phyloP scores from a whole-genome alignment of 2,329 filamentous ascomycete species.

The Penicillium nordicum region DNA sequence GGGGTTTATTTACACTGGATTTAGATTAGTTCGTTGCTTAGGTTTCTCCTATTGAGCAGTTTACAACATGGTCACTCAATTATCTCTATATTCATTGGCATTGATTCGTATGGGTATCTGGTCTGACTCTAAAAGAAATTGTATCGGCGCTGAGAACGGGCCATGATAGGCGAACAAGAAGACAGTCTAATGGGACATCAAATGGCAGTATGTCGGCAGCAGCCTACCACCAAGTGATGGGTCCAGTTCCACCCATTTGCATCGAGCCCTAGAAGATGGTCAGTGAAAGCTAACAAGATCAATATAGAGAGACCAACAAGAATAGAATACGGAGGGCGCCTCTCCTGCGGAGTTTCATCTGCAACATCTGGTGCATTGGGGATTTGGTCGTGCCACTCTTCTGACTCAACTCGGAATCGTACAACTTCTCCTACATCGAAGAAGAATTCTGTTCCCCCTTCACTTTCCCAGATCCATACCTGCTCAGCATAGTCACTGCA shows the following conservation, averaged over 20 bases:
- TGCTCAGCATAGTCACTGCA: conserved; percentile 68
- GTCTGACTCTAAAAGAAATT: conserved; percentile 17
- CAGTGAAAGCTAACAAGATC: conserved; percentile 4
- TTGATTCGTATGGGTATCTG: conserved; percentile 24
- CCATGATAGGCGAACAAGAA: neutral
- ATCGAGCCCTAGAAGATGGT: conserved; percentile 41
- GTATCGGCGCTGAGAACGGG: neutral
- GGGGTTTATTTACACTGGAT: neutral
- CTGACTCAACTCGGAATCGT: conserved; percentile 77
- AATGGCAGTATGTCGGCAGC: neutral
- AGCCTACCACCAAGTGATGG: conserved; percentile 46
- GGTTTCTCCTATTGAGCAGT: neutral
- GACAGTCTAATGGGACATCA: neutral
- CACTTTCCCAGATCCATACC: conserved; percentile 79
- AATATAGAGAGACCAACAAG: conserved; percentile 30
- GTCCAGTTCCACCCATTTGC: conserved; percentile 46
- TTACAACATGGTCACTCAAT: neutral
- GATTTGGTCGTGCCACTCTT: conserved; percentile 88
- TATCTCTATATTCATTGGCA: conserved; percentile 5
- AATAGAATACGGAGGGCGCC: conserved; percentile 55
- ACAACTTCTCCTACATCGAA: conserved; percentile 90
- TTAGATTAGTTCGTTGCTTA: neutral
- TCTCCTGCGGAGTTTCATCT: conserved; percentile 56
- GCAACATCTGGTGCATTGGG: conserved; percentile 65
- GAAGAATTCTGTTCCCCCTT: conserved; percentile 68